Percentiles rank a stretch among this genome's conserved stretches.
phyloP scores from a whole-genome alignment of 768 basidiomycete genomes.

The Kwoniella botswanensis region DNA sequence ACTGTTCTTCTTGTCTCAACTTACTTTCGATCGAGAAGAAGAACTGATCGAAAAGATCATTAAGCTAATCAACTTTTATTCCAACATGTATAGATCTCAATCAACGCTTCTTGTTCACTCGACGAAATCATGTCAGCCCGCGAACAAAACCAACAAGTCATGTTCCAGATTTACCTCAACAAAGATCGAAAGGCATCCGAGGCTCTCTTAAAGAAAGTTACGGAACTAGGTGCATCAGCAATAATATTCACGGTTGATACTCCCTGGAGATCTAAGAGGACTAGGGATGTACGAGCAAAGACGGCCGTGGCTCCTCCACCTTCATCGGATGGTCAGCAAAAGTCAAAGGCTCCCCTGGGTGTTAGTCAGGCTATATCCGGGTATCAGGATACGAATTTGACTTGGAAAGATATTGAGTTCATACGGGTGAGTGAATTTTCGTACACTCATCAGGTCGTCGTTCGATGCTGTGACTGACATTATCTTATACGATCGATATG shows the following conservation, averaged over 20 bases:
- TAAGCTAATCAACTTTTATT: no score
- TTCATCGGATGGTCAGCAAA: conserved; percentile 12
- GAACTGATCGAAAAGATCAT: no score
- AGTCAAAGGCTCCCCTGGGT: conserved; percentile 43
- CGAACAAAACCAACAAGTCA: conserved; percentile 51
- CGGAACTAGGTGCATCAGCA: conserved; percentile 77
- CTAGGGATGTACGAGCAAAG: conserved; percentile 52
- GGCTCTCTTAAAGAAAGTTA: conserved; percentile 72
- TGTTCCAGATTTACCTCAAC: conserved; percentile 75
- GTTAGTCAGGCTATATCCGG: conserved; percentile 55
- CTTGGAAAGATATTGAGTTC: conserved; percentile 57
- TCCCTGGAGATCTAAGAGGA: conserved; percentile 76
- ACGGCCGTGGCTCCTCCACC: conserved; percentile 26
- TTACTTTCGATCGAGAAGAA: no score
- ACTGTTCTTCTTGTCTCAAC: background rate
- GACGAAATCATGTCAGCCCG: conserved; percentile 58
- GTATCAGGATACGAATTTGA: conserved; percentile 58
- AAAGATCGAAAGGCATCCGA: conserved; percentile 70
- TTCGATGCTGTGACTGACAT: no score
- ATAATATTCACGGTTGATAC: conserved; percentile 93
- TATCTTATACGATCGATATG: no score
- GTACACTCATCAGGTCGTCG: no score
- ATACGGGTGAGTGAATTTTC: conserved; percentile 36
- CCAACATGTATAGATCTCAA: conserved; percentile 46
- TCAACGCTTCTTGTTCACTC: conserved; percentile 57